Evolutionary conservation across 1,284 basidiomycete species (phyloP), one percentile per base, ranked within the genome.

Genomic region (Ganoderma boninense): DNA sequence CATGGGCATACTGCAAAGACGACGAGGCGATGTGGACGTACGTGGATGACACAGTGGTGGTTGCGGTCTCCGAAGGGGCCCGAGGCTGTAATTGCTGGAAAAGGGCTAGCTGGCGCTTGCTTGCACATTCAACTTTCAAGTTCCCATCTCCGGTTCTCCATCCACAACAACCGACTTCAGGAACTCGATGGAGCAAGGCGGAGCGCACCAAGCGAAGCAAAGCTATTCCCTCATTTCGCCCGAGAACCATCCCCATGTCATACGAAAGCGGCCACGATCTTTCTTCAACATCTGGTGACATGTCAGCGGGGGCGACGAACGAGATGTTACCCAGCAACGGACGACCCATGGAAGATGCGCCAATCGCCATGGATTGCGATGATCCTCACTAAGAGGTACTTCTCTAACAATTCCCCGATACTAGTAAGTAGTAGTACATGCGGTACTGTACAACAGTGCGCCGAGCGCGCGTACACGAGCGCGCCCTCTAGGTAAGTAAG

Each of bases 401-500:
- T 7, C 18, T 57, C 16, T 18, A 20, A 57, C 23, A 32, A 29
- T 16, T 8, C 54, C 2, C 18, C 32, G 29, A 32, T 32, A 32
- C 29, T n/a, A n/a, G n/a, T n/a, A n/a, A n/a, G n/a, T 32, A 4
- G 18, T 20, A 57, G 29, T 57, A 57, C 32, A 57, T 57, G 49
- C 49, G 49, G 23, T 52, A 52, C 49, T 52, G 54, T 57, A 57
- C 54, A 57, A 57, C 54, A 35, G 54, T 20, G 54, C 54, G 49
- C 49, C 23, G 23, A 8, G 49, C 49, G 23, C 49, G 23, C 5
- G 32, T 7, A 32, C 13, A 10, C 54, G 54, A 29, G 54, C 54
- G 54, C 54, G 54, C 54, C 18, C 29, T 57, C 54, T 57, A 56
- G 13, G n/a, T n/a, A n/a, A n/a, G 26, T 23, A 26, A 29, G 18